These are phyloP conservation scores for Phytopythium sindhum DNA, from an alignment of 352 stramenopile species.

Conservation along the genomic window DNA sequence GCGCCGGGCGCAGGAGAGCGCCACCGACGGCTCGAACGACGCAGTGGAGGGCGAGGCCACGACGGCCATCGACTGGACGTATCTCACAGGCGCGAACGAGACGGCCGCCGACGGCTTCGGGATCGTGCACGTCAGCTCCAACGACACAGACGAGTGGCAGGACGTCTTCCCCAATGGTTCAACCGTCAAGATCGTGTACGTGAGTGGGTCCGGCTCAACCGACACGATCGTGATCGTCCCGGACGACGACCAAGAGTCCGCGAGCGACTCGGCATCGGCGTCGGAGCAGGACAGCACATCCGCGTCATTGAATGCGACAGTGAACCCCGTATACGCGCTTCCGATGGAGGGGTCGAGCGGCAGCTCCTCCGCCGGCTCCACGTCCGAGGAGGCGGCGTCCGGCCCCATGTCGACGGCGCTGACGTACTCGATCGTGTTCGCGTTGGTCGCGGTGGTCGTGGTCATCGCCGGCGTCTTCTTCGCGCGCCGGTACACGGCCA, in stretches of 20 bases:
- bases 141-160: conserved; percentile 29
- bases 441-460: conserved; percentile 23
- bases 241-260: conserved; percentile 13
- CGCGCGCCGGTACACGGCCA: conserved; percentile 2
- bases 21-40: neutral
- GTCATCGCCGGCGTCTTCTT: conserved; percentile 20
- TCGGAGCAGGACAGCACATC: conserved; percentile 18
- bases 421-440: conserved; percentile 15
- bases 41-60: neutral
- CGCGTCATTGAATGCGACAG: conserved; percentile 8
- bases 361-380: conserved; percentile 14
- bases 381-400: conserved; percentile 4
- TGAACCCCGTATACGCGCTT: conserved; percentile 17
- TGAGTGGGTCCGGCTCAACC: conserved; percentile 22
- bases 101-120: conserved; percentile 21
- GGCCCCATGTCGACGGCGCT: conserved; percentile 20
- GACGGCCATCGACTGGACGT: conserved; percentile 21
- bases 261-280: conserved; percentile 4
- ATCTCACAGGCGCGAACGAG: conserved; percentile 25
- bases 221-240: conserved; percentile 33
- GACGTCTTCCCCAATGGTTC: conserved; percentile 32
- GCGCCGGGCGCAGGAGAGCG: neutral
- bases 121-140: conserved; percentile 31
- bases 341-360: conserved; percentile 18
- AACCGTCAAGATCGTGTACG: conserved; percentile 42